Evolutionary conservation across 768 basidiomycete genomes (phyloP).

Genomic region (Cystobasidium ongulense): DNA sequence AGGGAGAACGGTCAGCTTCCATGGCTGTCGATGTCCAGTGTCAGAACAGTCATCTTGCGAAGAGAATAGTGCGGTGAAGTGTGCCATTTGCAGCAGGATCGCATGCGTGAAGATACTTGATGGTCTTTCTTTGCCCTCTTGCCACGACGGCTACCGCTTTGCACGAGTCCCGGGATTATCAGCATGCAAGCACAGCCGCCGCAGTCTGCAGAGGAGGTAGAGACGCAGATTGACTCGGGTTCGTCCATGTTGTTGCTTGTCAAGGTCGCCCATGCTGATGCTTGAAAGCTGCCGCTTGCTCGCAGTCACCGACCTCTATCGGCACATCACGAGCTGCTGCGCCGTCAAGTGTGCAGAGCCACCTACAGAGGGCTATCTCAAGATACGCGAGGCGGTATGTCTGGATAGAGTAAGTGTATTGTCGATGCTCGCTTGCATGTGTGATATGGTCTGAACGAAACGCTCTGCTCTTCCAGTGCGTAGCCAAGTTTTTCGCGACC

Average conservation of each 20-base stretch:
- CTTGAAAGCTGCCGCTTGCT: not conserved
- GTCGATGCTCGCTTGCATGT: too few relatives aligned
- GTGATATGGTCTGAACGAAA: too few relatives aligned
- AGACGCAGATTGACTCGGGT: constrained; percentile 10
- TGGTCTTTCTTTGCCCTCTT: not conserved
- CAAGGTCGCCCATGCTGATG: too few relatives aligned
- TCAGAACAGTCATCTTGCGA: too few relatives aligned
- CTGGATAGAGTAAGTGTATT: constrained; percentile 7
- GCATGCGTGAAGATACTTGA: too few relatives aligned
- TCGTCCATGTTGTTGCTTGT: too few relatives aligned
- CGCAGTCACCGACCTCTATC: constrained; percentile 14
- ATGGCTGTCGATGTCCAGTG: too few relatives aligned
- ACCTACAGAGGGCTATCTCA: constrained; percentile 17
- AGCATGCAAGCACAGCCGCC: constrained; percentile 10
- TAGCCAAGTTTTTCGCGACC: constrained; percentile 1
- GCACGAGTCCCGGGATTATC: not conserved
- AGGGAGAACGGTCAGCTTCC: too few relatives aligned
- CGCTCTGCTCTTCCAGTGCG: not conserved
- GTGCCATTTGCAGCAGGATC: not conserved
- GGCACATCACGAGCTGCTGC: not conserved
- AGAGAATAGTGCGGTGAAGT: not conserved
- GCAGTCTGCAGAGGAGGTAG: not conserved
- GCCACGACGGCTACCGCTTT: not conserved
- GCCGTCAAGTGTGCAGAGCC: constrained; percentile 8
- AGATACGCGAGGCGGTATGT: constrained; percentile 9